These are phyloP conservation scores for Zhuliangozyma blackwelliae DNA, from an alignment of 1,139 yeast species.

Conservation along the genomic window DNA sequence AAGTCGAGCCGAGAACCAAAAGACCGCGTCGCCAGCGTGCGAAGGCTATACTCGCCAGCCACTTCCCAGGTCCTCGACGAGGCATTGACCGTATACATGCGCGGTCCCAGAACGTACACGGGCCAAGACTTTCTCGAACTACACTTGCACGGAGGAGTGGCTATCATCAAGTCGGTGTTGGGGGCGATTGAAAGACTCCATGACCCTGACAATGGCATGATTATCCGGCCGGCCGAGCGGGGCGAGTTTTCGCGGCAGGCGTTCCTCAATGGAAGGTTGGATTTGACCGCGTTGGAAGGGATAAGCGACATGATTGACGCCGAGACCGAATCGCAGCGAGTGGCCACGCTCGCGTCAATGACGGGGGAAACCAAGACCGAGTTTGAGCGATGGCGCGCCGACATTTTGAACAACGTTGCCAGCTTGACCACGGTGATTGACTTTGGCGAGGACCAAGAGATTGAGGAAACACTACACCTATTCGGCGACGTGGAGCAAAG, in stretches of 20 bases:
- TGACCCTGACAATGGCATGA: constrained; percentile 29
- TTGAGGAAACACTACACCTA: constrained; percentile 54
- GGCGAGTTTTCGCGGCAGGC: constrained; percentile 93
- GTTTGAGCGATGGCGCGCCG: constrained; percentile 64
- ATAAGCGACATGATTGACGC: constrained; percentile 87
- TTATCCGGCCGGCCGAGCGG: constrained; percentile 78
- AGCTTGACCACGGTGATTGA: constrained; percentile 84
- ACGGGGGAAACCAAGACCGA: constrained; percentile 58
- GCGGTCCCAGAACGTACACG: constrained; percentile 79
- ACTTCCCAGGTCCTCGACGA: constrained; percentile 51
- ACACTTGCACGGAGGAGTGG: constrained; percentile 91
- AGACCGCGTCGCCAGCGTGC: constrained; percentile 53
- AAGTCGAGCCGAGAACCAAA: constrained; percentile 30
- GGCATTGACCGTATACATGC: constrained; percentile 66
- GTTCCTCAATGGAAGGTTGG: constrained; percentile 63
- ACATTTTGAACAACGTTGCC: constrained; percentile 64
- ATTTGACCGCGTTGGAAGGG: constrained; percentile 85
- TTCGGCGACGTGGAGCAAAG: constrained; percentile 47
- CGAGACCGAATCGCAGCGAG: constrained; percentile 85
- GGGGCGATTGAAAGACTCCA: constrained; percentile 57
- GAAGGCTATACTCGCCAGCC: constrained; percentile 45
- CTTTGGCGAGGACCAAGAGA: constrained; percentile 92
- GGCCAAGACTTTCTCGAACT: constrained; percentile 89
- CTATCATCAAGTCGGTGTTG: constrained; percentile 69
- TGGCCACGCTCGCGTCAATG: constrained; percentile 68